These are phyloP conservation scores for Gracilaria domingensis DNA, from an alignment of 23 red algal genomes.

Conservation along the genomic window DNA sequence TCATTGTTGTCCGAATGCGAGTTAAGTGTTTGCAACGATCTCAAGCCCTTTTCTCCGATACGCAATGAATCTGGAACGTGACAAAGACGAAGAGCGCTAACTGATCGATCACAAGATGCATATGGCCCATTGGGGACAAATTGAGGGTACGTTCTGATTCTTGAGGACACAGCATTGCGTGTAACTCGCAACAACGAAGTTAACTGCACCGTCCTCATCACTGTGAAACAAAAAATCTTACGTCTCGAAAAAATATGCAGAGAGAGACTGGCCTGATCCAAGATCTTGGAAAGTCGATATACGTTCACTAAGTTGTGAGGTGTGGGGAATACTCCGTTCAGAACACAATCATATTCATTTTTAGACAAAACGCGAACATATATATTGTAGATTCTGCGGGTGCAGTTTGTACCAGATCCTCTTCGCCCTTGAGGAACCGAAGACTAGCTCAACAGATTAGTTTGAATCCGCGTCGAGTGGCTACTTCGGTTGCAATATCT, in stretches of 20 bases:
- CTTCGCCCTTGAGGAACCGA: no score
- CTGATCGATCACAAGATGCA: not conserved
- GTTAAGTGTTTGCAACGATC: not conserved
- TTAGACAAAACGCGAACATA: no score
- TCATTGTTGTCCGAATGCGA: not conserved
- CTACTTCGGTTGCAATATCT: no score
- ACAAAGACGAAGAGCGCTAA: constrained; percentile 11
- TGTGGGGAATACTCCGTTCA: not conserved
- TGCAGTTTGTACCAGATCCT: not conserved
- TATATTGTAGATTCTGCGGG: no score
- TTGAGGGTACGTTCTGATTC: constrained; percentile 8
- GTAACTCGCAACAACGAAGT: constrained; percentile 2
- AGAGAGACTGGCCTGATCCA: not conserved
- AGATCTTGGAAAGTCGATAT: not conserved
- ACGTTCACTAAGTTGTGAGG: not conserved
- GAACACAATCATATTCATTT: not conserved
- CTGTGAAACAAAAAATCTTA: not conserved
- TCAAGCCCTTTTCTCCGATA: not conserved
- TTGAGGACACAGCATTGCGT: not conserved
- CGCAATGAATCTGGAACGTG: not conserved
- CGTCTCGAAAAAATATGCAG: no score
- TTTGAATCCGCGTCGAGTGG: no score
- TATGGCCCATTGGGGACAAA: constrained; percentile 11
- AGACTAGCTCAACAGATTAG: no score
- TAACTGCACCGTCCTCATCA: constrained; percentile 11